Percentiles rank a stretch among this genome's conserved stretches.
Conservation (phyloP, 495 filamentous ascomycete species). For the Niebla homalea region DNA sequence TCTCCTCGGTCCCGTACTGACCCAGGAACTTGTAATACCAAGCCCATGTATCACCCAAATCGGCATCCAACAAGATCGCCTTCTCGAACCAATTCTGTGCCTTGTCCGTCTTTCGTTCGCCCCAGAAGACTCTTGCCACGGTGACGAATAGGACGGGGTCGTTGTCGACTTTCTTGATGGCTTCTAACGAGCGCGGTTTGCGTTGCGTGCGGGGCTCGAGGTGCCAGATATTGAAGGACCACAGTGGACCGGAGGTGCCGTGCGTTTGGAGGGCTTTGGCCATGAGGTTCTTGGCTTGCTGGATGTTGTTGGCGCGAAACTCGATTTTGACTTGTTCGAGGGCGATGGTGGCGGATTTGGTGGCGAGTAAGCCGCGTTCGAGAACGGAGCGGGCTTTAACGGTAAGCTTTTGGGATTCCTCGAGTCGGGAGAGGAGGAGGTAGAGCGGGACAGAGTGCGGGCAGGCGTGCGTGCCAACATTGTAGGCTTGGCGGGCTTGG, state of each 20-base stretch:
- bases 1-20: slow-evolving; percentile 88
- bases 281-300: slow-evolving; percentile 82
- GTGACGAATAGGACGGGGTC: slow-evolving; percentile 74
- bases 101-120: slow-evolving; percentile 71
- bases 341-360: slow-evolving; percentile 77
- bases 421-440: slow-evolving; percentile 74
- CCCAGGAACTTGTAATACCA: slow-evolving; percentile 93
- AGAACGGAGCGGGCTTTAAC: slow-evolving; percentile 89
- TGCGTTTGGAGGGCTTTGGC: slow-evolving; percentile 82
- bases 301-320: slow-evolving; percentile 68
- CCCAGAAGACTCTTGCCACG: slow-evolving; percentile 65
- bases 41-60: slow-evolving; percentile 88
- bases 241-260: slow-evolving; percentile 77
- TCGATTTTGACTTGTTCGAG: slow-evolving; percentile 86
- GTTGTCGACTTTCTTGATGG: slow-evolving; percentile 91
- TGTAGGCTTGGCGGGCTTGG: slow-evolving; percentile 84
- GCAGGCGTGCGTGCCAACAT: slow-evolving; percentile 75
- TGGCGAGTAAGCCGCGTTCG: slow-evolving; percentile 73
- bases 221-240: slow-evolving; percentile 88
- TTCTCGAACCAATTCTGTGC: slow-evolving; percentile 95
- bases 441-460: slow-evolving; percentile 74
- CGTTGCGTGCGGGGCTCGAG: slow-evolving; percentile 84
- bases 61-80: slow-evolving; percentile 71
- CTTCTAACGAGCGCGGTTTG: slow-evolving; percentile 78
- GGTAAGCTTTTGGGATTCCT: slow-evolving; percentile 69